These are phyloP conservation scores for Mucor piriformis DNA, from an alignment of 371 early-diverging fungal genomes.

Conservation along the genomic window DNA sequence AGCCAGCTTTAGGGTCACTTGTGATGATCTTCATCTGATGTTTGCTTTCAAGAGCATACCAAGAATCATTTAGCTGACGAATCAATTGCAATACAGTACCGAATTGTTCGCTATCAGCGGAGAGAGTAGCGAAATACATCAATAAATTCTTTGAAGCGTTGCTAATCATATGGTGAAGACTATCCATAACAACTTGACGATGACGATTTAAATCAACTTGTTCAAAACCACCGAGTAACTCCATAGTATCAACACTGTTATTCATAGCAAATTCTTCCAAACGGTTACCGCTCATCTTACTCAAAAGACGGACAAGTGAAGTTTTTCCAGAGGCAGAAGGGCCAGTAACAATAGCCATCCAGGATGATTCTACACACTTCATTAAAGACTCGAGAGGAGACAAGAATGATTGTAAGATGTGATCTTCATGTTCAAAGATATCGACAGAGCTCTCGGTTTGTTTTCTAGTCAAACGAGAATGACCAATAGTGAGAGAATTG, in stretches of 20 bases:
- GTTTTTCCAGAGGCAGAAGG: constrained; percentile 89
- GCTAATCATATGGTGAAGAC: constrained; percentile 28
- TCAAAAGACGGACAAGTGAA: constrained; percentile 80
- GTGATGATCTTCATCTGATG: constrained; percentile 28
- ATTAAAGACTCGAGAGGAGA: constrained; percentile 78
- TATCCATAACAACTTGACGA: constrained; percentile 58
- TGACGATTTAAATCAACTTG: constrained; percentile 90
- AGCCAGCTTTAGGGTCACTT: constrained; percentile 18
- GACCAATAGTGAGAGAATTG: constrained; percentile 65
- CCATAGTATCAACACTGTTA: constrained; percentile 92
- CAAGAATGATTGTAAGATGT: constrained; percentile 71
- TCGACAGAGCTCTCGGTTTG: constrained; percentile 13
- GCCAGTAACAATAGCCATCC: constrained; percentile 95
- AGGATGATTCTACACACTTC: constrained; percentile 87
- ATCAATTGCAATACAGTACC: constrained; percentile 30
- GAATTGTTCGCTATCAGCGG: constrained; percentile 18
- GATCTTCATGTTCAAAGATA: constrained; percentile 49
- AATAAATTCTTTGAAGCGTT: constrained; percentile 36
- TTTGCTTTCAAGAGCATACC: constrained; percentile 44
- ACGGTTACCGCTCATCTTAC: constrained; percentile 77
- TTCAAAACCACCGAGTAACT: constrained; percentile 96
- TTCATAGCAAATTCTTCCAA: constrained; percentile 95
- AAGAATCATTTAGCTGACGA: constrained; percentile 45
- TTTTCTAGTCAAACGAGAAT: constrained; percentile 64
- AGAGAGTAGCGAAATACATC: constrained; percentile 25